Conservation (phyloP, 208 protist genomes). For the Crithidia expoeki region DNA sequence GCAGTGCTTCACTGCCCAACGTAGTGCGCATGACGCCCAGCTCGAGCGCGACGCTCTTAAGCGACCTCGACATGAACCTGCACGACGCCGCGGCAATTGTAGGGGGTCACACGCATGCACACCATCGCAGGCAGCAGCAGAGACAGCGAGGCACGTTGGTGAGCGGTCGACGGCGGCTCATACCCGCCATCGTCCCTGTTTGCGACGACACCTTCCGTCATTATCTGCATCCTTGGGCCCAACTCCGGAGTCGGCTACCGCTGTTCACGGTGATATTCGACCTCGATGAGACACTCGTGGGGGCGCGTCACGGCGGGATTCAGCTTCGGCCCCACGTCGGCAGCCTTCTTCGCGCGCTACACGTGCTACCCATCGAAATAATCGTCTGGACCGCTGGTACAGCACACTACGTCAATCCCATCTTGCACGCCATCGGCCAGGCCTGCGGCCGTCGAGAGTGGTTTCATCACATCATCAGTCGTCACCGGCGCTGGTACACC, state of each 20-base stretch:
- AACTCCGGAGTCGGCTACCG: neutral
- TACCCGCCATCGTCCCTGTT: slow-evolving; percentile 12
- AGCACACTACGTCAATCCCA: slow-evolving; percentile 68
- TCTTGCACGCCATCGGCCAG: slow-evolving; percentile 53
- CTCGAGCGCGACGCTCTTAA: slow-evolving; percentile 16
- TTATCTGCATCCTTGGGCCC: neutral
- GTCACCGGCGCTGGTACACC: slow-evolving; percentile 70
- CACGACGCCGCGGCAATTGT: slow-evolving; percentile 1
- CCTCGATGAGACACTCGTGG: slow-evolving; percentile 83
- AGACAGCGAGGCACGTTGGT: neutral
- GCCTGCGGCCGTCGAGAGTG: slow-evolving; percentile 53
- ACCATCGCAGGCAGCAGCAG: slow-evolving; percentile 13
- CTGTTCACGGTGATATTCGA: slow-evolving; percentile 79
- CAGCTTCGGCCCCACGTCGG: slow-evolving; percentile 56
- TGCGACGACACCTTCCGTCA: neutral
- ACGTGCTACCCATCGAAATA: slow-evolving; percentile 68
- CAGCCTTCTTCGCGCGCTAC: slow-evolving; percentile 55
- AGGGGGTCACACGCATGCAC: neutral
- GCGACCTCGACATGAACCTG: slow-evolving; percentile 16
- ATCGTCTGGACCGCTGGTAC: slow-evolving; percentile 76
- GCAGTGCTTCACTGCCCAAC: slow-evolving; percentile 12
- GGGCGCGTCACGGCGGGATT: slow-evolving; percentile 58
- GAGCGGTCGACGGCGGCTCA: slow-evolving; percentile 23
- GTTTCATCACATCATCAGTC: slow-evolving; percentile 85
- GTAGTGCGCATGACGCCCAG: slow-evolving; percentile 20